A percentile compares a stretch with the other conserved stretches of the same genome.
Evolutionary conservation across 805 yeast species (phyloP).

Genomic region (Blastobotrys attinorum): DNA sequence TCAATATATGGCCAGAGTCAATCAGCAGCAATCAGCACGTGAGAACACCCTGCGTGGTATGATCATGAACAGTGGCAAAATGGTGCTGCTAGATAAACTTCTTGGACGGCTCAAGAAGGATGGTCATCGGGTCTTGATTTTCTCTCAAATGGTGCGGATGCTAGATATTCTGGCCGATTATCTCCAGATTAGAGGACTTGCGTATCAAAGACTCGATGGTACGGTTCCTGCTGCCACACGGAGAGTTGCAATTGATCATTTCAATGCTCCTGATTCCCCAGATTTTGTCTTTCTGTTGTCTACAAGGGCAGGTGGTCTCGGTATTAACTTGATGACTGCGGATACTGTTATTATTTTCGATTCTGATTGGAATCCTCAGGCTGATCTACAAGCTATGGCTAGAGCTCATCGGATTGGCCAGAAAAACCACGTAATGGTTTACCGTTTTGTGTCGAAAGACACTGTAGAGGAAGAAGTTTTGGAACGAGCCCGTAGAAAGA

Average conservation of each 20-base stretch:
- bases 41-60: constrained; percentile 82
- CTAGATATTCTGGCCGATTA: constrained; percentile 93
- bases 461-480: constrained; percentile 96
- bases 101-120: constrained; percentile 78
- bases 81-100: constrained; percentile 90
- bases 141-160: constrained; percentile 96
- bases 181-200: constrained; percentile 73
- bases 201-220: constrained; percentile 92
- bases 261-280: constrained; percentile 85
- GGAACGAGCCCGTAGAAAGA: constrained; percentile 94
- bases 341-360: constrained; percentile 97
- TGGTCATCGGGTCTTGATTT: constrained; percentile 92
- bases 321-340: constrained; percentile 98
- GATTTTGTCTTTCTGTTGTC: constrained; percentile 86
- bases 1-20: constrained; percentile 44
- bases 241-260: constrained; percentile 91
- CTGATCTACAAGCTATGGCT: constrained; percentile 99
- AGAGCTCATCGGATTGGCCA: constrained; percentile 99
- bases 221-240: constrained; percentile 92
- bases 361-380: constrained; percentile 99
- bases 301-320: constrained; percentile 98
- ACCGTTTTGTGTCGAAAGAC: constrained; percentile 94
- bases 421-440: constrained; percentile 94
- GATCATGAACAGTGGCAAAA: constrained; percentile 96
- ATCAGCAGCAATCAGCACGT: constrained; percentile 46